Base-by-base conservation (phyloP, 441 rosid species). In the Rhodomyrtus psidioides region DNA sequence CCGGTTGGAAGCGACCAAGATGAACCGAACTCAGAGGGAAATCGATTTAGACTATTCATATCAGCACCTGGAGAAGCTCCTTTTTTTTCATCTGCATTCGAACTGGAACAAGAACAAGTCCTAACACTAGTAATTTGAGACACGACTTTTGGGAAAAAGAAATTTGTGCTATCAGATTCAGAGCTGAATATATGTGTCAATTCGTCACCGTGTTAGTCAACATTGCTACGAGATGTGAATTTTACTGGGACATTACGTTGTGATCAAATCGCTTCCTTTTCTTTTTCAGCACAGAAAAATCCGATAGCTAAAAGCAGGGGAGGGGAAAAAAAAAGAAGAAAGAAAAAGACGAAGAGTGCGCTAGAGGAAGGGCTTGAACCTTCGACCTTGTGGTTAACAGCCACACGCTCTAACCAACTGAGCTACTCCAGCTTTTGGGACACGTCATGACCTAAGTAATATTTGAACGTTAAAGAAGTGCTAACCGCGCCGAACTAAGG, bases 401-500 rank as follows among this genome's bases (percentile, higher is more conserved):
- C 85, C 85, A 83, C 85, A 83, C 85, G 85, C 85, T 83, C 85
- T 83, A 83, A 83, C 75, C 85, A 83, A 34, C 85, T 83, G 85
- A 83, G 85, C 85, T 83, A 83, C 54, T 83, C 85, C 85, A 83
- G 46, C 51, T 49, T 12, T 49, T 3, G 51, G 4, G 13, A 49
- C 1, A 0, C 13, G 2, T 2, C 2, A 10, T 3, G 13, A 49
- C 51, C 13, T 49, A 49, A 49, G 10, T 49, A 49, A 10, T 49
- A 42, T 42, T 42, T 34, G 34, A 34, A 34, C 34, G 4, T 34
- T 34, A 34, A 34, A 34, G 2, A 34, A 34, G 4, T 34, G 34
- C 3, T 34, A 34, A 34, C 34, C 34, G 34, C 34, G 2, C 49
- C 46, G 6, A 6, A 44, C 46, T 44, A 44, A 44, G 46, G 7